These are phyloP conservation scores for Moniliella sp. DNA, from an alignment of 1,284 basidiomycete species.

Conservation along the genomic window DNA sequence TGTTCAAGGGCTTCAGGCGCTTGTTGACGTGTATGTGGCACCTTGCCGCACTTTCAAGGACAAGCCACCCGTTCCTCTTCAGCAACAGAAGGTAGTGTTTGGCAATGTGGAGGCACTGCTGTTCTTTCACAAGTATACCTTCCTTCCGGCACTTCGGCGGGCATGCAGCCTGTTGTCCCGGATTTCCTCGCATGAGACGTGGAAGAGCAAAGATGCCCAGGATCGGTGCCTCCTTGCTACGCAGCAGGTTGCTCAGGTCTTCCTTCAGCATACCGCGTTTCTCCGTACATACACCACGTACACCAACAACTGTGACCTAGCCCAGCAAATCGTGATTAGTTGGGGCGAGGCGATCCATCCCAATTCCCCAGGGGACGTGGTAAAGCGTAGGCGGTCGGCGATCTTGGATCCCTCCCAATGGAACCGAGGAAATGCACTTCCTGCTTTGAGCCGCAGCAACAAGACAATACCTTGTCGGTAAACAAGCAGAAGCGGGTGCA, in stretches of 20 bases:
- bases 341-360: no score
- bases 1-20: slow-evolving; percentile 69
- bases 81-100: slow-evolving; percentile 78
- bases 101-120: slow-evolving; percentile 71
- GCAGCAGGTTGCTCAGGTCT: slow-evolving; percentile 64
- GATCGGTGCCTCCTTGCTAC: slow-evolving; percentile 60
- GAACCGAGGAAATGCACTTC: no score
- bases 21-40: slow-evolving; percentile 82
- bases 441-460: no score
- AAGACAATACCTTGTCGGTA: slow-evolving; percentile 6
- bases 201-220: slow-evolving; percentile 42
- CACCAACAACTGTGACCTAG: slow-evolving; percentile 26
- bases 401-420: no score
- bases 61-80: slow-evolving; percentile 58
- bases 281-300: slow-evolving; percentile 31
- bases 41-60: no score
- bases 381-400: no score
- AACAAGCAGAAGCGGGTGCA: slow-evolving; percentile 17
- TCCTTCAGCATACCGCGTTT: slow-evolving; percentile 36
- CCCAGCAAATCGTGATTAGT: slow-evolving; percentile 5
- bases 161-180: slow-evolving; percentile 35
- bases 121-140: slow-evolving; percentile 72
- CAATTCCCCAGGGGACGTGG: no score
- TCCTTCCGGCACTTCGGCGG: slow-evolving; percentile 64
- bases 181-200: no score